Evolutionary conservation across 257 asterid species (phyloP).

Genomic region (Oldenlandia corymbosa): DNA sequence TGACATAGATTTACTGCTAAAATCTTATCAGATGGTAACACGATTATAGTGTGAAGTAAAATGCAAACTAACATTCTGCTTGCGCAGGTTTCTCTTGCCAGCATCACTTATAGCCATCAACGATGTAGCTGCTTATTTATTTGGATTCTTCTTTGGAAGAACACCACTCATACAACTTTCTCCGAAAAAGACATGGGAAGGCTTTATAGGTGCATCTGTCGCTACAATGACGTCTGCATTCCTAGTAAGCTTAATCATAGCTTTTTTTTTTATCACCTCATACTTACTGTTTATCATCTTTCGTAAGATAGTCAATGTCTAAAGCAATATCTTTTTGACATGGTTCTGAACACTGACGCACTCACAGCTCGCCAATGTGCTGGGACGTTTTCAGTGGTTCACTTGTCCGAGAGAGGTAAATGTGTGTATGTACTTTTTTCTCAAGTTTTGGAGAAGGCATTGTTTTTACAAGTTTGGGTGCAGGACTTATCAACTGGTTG

Average conservation of each 20-base stretch:
- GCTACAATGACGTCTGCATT: constrained; percentile 59
- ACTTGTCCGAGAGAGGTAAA: constrained; percentile 67
- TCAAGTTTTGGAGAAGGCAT: not conserved
- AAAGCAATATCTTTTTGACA: not conserved
- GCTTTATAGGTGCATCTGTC: constrained; percentile 61
- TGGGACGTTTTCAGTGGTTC: constrained; percentile 54
- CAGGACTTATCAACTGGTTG: constrained; percentile 63
- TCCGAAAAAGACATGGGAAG: constrained; percentile 78
- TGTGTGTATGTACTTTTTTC: not conserved
- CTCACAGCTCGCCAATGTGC: constrained; percentile 45
- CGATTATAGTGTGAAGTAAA: too few species aligned
- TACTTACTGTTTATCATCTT: not conserved
- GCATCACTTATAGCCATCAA: constrained; percentile 60
- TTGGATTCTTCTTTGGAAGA: constrained; percentile 63
- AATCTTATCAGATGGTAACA: too few species aligned
- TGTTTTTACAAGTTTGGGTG: constrained; percentile 16
- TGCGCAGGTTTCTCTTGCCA: constrained; percentile 55
- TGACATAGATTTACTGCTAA: not conserved
- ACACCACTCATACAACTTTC: constrained; percentile 66
- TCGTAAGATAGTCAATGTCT: not conserved
- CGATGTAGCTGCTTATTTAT: constrained; percentile 57
- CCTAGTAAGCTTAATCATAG: constrained; percentile 30
- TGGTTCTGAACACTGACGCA: not conserved
- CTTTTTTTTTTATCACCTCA: not conserved
- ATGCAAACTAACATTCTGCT: not conserved